These are phyloP conservation scores for Ophiostoma pallidulum DNA, from an alignment of 2,329 filamentous ascomycete genomes.

Conservation along the genomic window DNA sequence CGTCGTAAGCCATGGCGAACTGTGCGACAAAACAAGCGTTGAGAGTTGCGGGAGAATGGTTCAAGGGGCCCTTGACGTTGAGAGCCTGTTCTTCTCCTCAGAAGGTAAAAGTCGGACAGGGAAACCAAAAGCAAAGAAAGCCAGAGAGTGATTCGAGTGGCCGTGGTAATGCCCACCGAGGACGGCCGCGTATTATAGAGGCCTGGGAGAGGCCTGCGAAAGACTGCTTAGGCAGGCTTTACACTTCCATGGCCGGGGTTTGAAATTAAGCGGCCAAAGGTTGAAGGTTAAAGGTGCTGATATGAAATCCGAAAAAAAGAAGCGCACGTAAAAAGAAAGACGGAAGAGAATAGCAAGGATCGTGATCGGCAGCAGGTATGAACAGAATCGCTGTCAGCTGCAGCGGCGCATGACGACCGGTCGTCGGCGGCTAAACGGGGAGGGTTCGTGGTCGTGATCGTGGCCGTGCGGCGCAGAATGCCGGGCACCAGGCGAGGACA, in stretches of 20 bases:
- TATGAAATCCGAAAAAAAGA: too few species aligned
- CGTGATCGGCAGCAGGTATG: not conserved
- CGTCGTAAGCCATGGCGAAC: constrained; percentile 41
- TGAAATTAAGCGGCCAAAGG: not conserved
- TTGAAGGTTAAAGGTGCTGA: not conserved
- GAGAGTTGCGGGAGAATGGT: not conserved
- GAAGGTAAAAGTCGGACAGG: too few species aligned
- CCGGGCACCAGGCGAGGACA: too few species aligned
- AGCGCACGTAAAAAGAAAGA: too few species aligned
- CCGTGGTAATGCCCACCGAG: too few species aligned
- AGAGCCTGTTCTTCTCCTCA: too few species aligned
- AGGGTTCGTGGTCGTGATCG: not conserved
- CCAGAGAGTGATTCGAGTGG: not conserved
- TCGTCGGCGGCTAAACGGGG: constrained; percentile 11
- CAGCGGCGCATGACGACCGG: constrained; percentile 15
- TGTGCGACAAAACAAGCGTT: not conserved
- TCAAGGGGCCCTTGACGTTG: too few species aligned
- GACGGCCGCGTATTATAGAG: too few species aligned
- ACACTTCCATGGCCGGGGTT: constrained; percentile 3
- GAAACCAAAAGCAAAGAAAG: not conserved
- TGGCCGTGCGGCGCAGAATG: not conserved
- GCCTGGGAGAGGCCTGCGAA: not conserved
- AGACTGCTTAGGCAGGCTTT: constrained; percentile 6
- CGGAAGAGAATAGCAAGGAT: too few species aligned
- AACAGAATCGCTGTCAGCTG: constrained; percentile 1